phyloP scores from a whole-genome alignment of 257 asterid species.

The Solanum bukasovii region DNA sequence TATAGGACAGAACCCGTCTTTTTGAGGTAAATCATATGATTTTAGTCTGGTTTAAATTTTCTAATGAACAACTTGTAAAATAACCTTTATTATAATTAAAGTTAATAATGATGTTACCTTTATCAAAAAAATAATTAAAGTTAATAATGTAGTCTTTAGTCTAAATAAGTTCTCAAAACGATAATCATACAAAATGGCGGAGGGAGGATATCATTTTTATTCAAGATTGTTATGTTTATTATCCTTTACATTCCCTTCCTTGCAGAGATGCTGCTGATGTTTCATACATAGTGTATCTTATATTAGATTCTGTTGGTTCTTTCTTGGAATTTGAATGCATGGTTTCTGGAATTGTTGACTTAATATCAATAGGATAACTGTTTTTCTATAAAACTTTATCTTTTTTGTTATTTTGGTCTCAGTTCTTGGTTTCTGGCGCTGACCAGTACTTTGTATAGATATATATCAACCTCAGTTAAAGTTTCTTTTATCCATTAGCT shows the following conservation, averaged over 20 bases:
- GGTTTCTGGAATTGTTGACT: not conserved
- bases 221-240: not conserved
- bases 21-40: not conserved
- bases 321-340: not conserved
- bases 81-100: not conserved
- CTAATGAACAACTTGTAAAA: not conserved
- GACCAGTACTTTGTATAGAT: not conserved
- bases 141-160: too few species aligned
- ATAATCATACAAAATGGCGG: not conserved
- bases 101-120: not conserved
- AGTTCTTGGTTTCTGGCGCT: not conserved
- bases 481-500: constrained; percentile 24
- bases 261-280: not conserved
- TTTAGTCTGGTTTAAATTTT: not conserved
- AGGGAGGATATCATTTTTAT: not conserved
- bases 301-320: not conserved
- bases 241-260: not conserved
- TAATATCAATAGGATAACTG: not conserved
- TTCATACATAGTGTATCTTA: not conserved
- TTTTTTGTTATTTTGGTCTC: not conserved
- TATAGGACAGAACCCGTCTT: not conserved
- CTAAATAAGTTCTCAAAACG: too few species aligned
- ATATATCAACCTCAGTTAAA: not conserved
- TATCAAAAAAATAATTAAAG: not conserved
- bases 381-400: not conserved